Percentiles rank a stretch among this genome's conserved stretches.
Evolutionary conservation across 2,329 filamentous ascomycete species (phyloP).

Genomic region (Microthyrium microscopicum): DNA sequence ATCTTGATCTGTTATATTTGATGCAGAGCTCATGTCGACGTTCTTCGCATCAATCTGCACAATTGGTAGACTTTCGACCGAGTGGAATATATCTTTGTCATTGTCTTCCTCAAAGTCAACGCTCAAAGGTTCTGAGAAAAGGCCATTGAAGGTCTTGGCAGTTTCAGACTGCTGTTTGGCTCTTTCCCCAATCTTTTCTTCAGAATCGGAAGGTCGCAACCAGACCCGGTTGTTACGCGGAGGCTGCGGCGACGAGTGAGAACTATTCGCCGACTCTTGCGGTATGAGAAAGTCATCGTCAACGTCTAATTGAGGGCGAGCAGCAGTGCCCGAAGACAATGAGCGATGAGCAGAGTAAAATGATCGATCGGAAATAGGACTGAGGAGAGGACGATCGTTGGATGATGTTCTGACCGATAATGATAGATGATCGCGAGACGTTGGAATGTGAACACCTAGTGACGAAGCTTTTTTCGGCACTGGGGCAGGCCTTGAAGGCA

Average conservation of each 20-base stretch:
- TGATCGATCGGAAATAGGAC: constrained; percentile 8
- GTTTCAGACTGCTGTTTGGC: constrained; percentile 15
- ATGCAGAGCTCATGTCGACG: constrained; percentile 12
- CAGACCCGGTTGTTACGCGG: constrained; percentile 25
- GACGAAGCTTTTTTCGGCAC: neutral
- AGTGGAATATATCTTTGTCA: constrained; percentile 29
- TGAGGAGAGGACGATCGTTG: constrained; percentile 15
- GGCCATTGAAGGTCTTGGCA: constrained; percentile 4
- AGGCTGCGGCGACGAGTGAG: no score
- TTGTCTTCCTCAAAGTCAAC: no score
- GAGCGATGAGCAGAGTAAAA: constrained; percentile 5
- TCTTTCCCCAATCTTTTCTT: constrained; percentile 19
- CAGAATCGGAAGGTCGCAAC: constrained; percentile 22
- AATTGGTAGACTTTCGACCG: constrained; percentile 31
- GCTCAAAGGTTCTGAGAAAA: constrained; percentile 22
- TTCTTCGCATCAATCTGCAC: constrained; percentile 33
- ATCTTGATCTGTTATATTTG: constrained; percentile 48
- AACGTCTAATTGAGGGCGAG: constrained; percentile 13
- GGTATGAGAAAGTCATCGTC: constrained; percentile 22
- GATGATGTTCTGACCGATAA: constrained; percentile 13
- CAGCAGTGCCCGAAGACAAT: constrained; percentile 9
- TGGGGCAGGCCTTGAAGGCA: neutral
- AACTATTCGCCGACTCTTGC: constrained; percentile 10
- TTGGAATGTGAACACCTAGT: constrained; percentile 1
- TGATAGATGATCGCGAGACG: constrained; percentile 13